These are phyloP conservation scores for Apiotrichum siamense DNA, from an alignment of 1,284 basidiomycete genomes.

Conservation along the genomic window DNA sequence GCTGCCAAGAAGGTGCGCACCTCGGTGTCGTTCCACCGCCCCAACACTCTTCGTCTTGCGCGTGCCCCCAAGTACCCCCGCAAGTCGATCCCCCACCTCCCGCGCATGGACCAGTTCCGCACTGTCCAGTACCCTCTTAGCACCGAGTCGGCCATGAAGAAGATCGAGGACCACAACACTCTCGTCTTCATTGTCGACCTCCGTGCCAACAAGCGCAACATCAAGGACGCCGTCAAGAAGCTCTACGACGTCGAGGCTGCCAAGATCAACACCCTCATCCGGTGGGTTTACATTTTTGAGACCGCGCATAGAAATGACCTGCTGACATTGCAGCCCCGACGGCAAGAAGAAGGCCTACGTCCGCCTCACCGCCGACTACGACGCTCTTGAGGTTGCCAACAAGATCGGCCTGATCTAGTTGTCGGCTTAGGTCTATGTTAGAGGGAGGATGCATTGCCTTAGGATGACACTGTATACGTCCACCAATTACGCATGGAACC, in stretches of 20 bases:
- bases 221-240: slow-evolving; percentile 99
- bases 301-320: background rate
- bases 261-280: slow-evolving; percentile 97
- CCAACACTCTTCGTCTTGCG: slow-evolving; percentile 82
- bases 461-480: slow-evolving; percentile 4
- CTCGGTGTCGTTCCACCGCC: slow-evolving; percentile 91
- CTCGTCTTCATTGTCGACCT: slow-evolving; percentile 96
- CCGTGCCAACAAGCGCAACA: slow-evolving; percentile 95
- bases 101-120: slow-evolving; percentile 94
- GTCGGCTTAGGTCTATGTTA: slow-evolving; percentile 11
- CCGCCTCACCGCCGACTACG: slow-evolving; percentile 87
- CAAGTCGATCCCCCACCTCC: slow-evolving; percentile 89
- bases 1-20: slow-evolving; percentile 75
- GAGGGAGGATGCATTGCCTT: slow-evolving; percentile 19
- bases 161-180: slow-evolving; percentile 99
- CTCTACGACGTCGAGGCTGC: slow-evolving; percentile 93
- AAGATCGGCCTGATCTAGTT: slow-evolving; percentile 56
- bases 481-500: background rate
- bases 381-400: slow-evolving; percentile 97
- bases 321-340: slow-evolving; percentile 63
- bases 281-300: slow-evolving; percentile 53
- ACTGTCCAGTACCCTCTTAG: slow-evolving; percentile 72
- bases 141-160: slow-evolving; percentile 61
- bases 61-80: slow-evolving; percentile 88
- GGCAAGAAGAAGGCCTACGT: slow-evolving; percentile 99